phyloP scores from a whole-genome alignment of 169 alveolate genomes.

The Eimeria necatrix region DNA sequence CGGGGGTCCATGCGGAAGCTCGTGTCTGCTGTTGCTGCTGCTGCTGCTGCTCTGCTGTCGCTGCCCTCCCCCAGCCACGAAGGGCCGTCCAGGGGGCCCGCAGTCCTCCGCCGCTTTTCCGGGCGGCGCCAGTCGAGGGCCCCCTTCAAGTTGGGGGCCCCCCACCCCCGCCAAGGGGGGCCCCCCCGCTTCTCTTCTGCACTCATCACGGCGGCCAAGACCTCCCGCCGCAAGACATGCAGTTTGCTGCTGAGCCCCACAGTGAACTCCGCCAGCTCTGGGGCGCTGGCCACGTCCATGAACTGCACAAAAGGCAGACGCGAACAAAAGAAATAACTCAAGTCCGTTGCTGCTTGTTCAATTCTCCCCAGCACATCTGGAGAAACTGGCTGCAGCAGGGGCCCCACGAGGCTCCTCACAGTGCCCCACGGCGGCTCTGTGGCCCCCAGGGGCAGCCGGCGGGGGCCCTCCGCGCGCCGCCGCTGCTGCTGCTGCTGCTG shows the following conservation, averaged over 20 bases:
- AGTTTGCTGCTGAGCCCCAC: neutral
- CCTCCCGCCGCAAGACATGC: neutral
- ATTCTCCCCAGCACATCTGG: neutral
- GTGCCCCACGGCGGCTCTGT: neutral
- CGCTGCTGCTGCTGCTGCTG: slow-evolving; percentile 25
- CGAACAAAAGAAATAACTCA: neutral
- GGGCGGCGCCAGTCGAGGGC: neutral
- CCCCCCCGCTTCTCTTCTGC: neutral
- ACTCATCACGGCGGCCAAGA: neutral
- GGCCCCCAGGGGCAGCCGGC: neutral
- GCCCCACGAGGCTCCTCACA: neutral
- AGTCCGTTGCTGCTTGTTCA: slow-evolving; percentile 18
- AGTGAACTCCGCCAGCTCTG: slow-evolving; percentile 26
- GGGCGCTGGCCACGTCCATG: slow-evolving; percentile 22
- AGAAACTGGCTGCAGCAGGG: neutral
- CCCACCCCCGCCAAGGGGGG: neutral
- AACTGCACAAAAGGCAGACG: neutral
- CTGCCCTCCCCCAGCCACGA: neutral
- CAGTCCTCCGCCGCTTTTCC: neutral
- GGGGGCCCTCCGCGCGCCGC: neutral
- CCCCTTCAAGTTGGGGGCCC: neutral
- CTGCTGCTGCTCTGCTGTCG: neutral
- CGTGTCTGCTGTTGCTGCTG: too few relatives aligned
- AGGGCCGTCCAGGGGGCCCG: neutral
- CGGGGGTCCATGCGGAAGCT: too few relatives aligned